Percentiles rank a stretch among this genome's conserved stretches.
Evolutionary conservation across 2,329 filamentous ascomycete species (phyloP).

Genomic region (Pseudocercospora vitis): DNA sequence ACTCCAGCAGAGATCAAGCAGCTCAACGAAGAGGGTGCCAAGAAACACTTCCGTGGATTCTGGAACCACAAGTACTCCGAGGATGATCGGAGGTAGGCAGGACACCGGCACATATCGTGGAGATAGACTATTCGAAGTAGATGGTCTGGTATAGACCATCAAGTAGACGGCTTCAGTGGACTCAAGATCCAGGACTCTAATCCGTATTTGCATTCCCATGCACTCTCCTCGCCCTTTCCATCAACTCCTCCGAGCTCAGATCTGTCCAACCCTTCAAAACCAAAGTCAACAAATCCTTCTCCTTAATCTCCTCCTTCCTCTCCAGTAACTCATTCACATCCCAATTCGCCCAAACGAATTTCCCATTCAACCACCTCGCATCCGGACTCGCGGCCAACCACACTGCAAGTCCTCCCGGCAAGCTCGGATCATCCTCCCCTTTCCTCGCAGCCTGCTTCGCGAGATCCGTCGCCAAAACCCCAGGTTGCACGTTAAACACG

Average conservation of each 20-base stretch:
- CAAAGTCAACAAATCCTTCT: conserved; percentile 7
- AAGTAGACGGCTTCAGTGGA: too few relatives aligned
- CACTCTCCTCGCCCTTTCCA: conserved; percentile 14
- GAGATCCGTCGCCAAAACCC: conserved; percentile 21
- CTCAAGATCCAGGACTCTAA: too few relatives aligned
- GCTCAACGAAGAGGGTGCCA: conserved; percentile 50
- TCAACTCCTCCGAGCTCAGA: conserved; percentile 11
- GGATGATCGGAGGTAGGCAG: conserved; percentile 45
- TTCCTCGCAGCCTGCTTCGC: conserved; percentile 19
- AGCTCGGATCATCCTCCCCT: conserved; percentile 18
- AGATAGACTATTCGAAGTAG: too few relatives aligned
- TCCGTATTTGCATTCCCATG: conserved; percentile 12
- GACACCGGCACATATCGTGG: too few relatives aligned
- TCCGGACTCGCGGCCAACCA: conserved; percentile 42
- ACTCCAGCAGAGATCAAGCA: conserved; percentile 57
- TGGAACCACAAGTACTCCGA: conserved; percentile 52
- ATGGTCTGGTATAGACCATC: too few relatives aligned
- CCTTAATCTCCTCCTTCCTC: conserved; percentile 15
- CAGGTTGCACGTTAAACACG: conserved; percentile 20
- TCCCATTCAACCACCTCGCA: conserved; percentile 22
- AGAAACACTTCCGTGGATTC: conserved; percentile 55
- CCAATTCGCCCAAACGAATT: conserved; percentile 27
- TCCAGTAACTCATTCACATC: conserved; percentile 21
- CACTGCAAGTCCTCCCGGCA: conserved; percentile 28
- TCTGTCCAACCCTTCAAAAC: conserved; percentile 14